Evolutionary conservation across 176 grass and related monocot species (phyloP).

Genomic region (Themeda triandra): DNA sequence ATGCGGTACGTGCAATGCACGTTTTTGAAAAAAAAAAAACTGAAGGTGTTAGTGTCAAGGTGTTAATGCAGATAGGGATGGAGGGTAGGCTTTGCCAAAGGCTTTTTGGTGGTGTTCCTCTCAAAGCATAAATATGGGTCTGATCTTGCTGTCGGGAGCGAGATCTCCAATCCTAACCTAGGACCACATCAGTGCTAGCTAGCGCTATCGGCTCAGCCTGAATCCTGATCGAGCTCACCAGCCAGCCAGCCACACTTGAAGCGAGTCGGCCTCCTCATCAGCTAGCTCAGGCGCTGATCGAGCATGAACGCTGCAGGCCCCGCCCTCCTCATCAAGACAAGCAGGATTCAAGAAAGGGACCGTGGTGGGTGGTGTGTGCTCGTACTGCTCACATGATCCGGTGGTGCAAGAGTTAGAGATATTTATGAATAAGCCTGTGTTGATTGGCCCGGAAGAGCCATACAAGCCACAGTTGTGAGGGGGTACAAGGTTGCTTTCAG

Average conservation of each 20-base stretch:
- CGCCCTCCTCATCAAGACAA: neutral
- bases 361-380: slow-evolving; percentile 25
- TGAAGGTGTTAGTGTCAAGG: slow-evolving; percentile 27
- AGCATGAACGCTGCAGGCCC: neutral
- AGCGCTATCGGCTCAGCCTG: neutral
- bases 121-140: slow-evolving; percentile 45
- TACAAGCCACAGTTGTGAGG: neutral
- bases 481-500: slow-evolving; percentile 31
- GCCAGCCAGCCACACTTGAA: too few species aligned
- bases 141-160: slow-evolving; percentile 56
- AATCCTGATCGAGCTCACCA: neutral
- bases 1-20: too few species aligned
- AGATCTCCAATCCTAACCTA: slow-evolving; percentile 48
- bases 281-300: too few species aligned
- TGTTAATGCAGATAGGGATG: slow-evolving; percentile 47
- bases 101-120: slow-evolving; percentile 38
- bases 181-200: slow-evolving; percentile 39
- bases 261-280: too few species aligned
- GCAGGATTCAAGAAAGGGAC: slow-evolving; percentile 40
- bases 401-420: slow-evolving; percentile 24
- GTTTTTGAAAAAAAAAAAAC: too few species aligned
- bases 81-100: slow-evolving; percentile 45
- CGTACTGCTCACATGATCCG: slow-evolving; percentile 35
- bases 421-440: slow-evolving; percentile 23
- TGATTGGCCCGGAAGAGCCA: slow-evolving; percentile 30